Percentiles rank a stretch among this genome's conserved stretches.
Evolutionary conservation across 305 asterid genomes (phyloP).

Genomic region (Solanum hybrid): DNA sequence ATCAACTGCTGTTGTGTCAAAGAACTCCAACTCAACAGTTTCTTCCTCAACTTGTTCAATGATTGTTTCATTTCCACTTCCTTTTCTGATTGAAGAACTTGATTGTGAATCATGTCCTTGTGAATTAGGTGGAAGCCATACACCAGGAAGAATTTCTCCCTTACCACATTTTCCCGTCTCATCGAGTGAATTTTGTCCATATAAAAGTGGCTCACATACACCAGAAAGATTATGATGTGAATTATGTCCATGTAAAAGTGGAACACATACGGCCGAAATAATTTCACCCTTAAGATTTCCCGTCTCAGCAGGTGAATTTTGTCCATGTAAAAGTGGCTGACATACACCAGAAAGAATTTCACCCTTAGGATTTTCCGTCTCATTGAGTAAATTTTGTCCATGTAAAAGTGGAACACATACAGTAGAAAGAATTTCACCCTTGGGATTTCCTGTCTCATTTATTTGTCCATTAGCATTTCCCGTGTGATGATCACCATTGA

Average conservation of each 20-base stretch:
- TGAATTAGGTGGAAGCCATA: neutral
- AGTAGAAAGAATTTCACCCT: neutral
- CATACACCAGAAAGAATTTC: neutral
- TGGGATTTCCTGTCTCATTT: neutral
- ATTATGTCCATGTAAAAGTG: neutral
- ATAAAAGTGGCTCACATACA: neutral
- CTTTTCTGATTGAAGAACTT: neutral
- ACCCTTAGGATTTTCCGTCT: neutral
- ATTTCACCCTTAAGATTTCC: neutral
- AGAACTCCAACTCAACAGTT: conserved; percentile 50
- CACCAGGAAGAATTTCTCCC: neutral
- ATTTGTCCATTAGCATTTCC: neutral
- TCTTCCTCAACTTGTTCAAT: conserved; percentile 40
- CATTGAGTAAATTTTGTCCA: neutral
- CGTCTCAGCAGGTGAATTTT: neutral
- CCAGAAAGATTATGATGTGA: neutral
- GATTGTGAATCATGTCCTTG: neutral
- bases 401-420: neutral
- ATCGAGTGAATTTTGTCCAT: neutral
- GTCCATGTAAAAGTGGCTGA: neutral
- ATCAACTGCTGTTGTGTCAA: conserved; percentile 30
- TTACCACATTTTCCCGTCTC: neutral
- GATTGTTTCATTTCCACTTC: conserved; percentile 6
- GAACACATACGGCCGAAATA: neutral
- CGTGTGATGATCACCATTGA: neutral